Base-by-base conservation (phyloP, 2,329 filamentous ascomycete genomes). In the Ceratocystis destructans region DNA sequence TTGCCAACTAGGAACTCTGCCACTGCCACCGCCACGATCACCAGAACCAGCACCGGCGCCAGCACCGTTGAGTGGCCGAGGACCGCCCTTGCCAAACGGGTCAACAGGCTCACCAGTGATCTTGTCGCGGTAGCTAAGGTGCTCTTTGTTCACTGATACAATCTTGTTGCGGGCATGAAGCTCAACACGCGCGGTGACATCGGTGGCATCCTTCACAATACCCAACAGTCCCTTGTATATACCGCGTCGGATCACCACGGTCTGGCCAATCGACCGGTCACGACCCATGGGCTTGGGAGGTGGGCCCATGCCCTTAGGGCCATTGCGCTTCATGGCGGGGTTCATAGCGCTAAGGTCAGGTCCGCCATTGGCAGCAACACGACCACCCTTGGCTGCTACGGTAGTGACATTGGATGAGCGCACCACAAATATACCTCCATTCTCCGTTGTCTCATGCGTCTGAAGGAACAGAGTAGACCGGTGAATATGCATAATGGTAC, bases 161-260 rank as follows among this genome's bases (percentile, higher is more conserved):
- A 89, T 88, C 79, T 96, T 97, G 77, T 87, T 90, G 79, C 96
- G 96, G 5, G 92, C 92, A 74, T 97, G 93, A 48, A 99, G 79
- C 76, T 99, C 94, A 53, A 99, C 88, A 69, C 92, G 88, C 37
- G 90, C 93, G 72, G 88, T 85, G 2, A 84, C 84, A 71, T 95
- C 92, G 5, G 90, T 96, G 0, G 93, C 88, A 73, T 97, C 93
- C 74, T 96, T 96, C 71, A 99, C 92, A 70, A 96, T 96, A 71
- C 94, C 94, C 53, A 97, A 79, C 55, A 96, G 81, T 66, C 93
- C 93, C 77, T 99, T 99, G 79, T 93, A 91, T 25, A 88, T 86
- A 33, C 94, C 94, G 73, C 87, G 90, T 67, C 87, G 85, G 72
- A 97, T 88, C 64, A 87, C 90, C 57, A 97, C 91, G 0, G 91